Evolutionary conservation across 768 basidiomycete species (phyloP), one percentile per base, ranked within the genome.

Genomic region (Chalciporus chontae): DNA sequence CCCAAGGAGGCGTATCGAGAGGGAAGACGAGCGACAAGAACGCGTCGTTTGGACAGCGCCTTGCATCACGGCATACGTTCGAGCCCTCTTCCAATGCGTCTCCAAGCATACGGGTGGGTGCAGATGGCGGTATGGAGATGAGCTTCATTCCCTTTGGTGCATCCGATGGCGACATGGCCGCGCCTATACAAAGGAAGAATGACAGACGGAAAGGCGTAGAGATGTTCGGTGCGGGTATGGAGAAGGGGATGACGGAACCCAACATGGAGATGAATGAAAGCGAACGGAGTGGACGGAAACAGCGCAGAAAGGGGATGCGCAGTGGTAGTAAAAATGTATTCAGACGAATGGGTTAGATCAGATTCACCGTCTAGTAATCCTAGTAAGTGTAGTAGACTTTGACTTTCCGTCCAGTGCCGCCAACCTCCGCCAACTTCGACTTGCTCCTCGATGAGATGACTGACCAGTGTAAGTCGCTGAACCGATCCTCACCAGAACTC

Each of bases 251-350:
- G 2, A 74, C 73, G 42, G 79, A 78, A 36, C 66, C 70, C 9
- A 71, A 53, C 21, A 56, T 68, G 21, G 76, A 74, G 51, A 65
- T 84, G 59, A 77, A 72, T 31, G 88, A 87, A 54, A 77, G 77
- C 51, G 88, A 90, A 44, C 73, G 85, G 58, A 78, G 76, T 37
- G 94, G 95, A n/a, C 75, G 95, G 68, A 84, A 78, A 29, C 77
- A 87, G 32, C 77, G 90, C 59, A 73, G 94, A 66, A 81, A 81
- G 60, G 88, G 84, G 8, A 77, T 87, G 45, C 77, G 95, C 45
- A 96, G 92, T 64, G 95, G 94, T 26, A 92, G 90, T 66, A 92
- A 84, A 73, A 97, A 94, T 68, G 81, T 79, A 2, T 90, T 92
- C 66, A 73, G 82, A 55, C 55, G 38, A 32, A 11, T 60, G 18